These are phyloP conservation scores for Mycena albidolilacea DNA, from an alignment of 768 basidiomycete species.

Conservation along the genomic window DNA sequence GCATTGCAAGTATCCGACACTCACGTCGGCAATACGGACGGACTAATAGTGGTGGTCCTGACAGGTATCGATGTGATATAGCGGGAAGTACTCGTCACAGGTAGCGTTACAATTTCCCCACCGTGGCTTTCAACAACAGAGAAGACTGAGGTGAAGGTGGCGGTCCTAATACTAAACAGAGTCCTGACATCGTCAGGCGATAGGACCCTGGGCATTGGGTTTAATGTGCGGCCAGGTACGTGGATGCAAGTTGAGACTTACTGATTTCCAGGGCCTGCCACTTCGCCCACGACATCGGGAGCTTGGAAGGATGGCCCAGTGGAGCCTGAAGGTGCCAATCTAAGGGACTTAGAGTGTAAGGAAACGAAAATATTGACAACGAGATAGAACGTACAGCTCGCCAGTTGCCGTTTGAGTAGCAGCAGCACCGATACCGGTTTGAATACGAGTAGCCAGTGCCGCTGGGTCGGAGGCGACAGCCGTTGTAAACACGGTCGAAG, in stretches of 20 bases:
- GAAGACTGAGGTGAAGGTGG: not conserved
- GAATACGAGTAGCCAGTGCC: too few species aligned
- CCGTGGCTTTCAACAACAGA: not conserved
- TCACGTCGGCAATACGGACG: not conserved
- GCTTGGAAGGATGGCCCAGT: too few species aligned
- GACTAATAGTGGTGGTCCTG: not conserved
- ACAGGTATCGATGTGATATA: conserved; percentile 7
- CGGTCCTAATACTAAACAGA: not conserved
- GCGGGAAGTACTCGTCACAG: not conserved
- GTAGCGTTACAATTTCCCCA: not conserved
- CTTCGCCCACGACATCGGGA: too few species aligned
- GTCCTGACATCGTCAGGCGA: not conserved
- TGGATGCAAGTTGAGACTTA: not conserved
- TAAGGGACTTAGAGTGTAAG: not conserved
- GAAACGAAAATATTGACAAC: too few species aligned
- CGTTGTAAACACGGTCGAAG: too few species aligned
- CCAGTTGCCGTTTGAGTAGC: too few species aligned
- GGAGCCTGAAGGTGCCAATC: not conserved
- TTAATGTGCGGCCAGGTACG: not conserved
- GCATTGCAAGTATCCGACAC: not conserved
- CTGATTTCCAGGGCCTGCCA: not conserved
- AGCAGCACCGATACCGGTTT: too few species aligned
- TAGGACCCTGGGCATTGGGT: not conserved
- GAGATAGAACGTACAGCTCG: too few species aligned
- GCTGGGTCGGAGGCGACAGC: too few species aligned